Evolutionary conservation across 2,329 filamentous ascomycete genomes (phyloP).

Genomic region (Pyrenophora seminiperda): DNA sequence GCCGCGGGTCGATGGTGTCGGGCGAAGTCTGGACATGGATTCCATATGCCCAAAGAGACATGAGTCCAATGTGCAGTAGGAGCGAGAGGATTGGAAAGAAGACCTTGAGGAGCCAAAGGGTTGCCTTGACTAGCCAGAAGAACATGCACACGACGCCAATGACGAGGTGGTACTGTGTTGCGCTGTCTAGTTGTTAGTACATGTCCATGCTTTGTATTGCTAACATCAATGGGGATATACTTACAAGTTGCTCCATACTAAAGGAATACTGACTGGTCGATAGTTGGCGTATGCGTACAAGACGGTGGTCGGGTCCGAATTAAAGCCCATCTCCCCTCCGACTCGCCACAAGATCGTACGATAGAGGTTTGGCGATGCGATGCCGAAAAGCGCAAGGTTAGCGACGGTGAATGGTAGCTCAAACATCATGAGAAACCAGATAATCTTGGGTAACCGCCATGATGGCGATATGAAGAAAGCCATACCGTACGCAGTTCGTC

Average conservation of each 20-base stretch:
- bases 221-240: slow-evolving; percentile 42
- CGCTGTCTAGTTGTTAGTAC: slow-evolving; percentile 52
- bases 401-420: slow-evolving; percentile 71
- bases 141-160: slow-evolving; percentile 78
- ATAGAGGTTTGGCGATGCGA: slow-evolving; percentile 74
- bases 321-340: slow-evolving; percentile 72
- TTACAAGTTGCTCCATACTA: slow-evolving; percentile 76
- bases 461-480: slow-evolving; percentile 59
- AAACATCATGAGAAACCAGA: slow-evolving; percentile 64
- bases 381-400: slow-evolving; percentile 71
- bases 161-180: slow-evolving; percentile 77
- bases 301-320: slow-evolving; percentile 72
- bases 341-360: slow-evolving; percentile 74
- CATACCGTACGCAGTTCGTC: slow-evolving; percentile 28
- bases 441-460: slow-evolving; percentile 59
- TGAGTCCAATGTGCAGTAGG: slow-evolving; percentile 62
- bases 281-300: slow-evolving; percentile 78
- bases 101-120: slow-evolving; percentile 71
- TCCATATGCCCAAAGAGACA: slow-evolving; percentile 68
- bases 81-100: slow-evolving; percentile 70
- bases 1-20: slow-evolving; percentile 69
- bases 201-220: not conserved
- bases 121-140: slow-evolving; percentile 72
- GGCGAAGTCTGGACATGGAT: slow-evolving; percentile 74
- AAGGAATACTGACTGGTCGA: slow-evolving; percentile 63